A percentile compares a stretch with the other conserved stretches of the same genome.
Conservation (phyloP, 352 stramenopile species). For the Pythium insidiosum region DNA sequence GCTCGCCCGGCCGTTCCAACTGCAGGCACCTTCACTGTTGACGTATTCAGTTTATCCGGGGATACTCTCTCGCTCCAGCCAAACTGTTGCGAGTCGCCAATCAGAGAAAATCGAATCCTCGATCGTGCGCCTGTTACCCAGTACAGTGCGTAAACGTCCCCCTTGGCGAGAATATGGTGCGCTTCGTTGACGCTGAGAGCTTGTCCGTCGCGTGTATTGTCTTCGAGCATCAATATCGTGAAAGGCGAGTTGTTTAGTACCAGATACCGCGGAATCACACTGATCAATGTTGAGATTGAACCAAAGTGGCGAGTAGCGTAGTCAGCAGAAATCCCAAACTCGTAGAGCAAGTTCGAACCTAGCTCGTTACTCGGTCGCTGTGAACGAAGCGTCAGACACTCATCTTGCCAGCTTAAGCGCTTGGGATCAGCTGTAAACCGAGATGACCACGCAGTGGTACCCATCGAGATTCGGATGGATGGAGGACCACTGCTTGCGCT, state of each 20-base stretch:
- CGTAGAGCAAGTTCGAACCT: constrained; percentile 45
- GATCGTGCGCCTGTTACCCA: constrained; percentile 52
- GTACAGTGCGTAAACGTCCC: constrained; percentile 73
- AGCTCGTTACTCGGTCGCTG: not conserved
- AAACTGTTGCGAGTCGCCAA: constrained; percentile 33
- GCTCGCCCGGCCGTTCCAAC: constrained; percentile 18
- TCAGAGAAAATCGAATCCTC: constrained; percentile 44
- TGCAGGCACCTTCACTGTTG: constrained; percentile 41
- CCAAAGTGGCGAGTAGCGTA: constrained; percentile 78
- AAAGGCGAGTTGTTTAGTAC: constrained; percentile 57
- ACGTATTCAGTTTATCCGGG: constrained; percentile 35
- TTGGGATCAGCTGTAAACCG: constrained; percentile 65
- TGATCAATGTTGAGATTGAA: constrained; percentile 77
- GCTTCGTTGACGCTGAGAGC: constrained; percentile 27
- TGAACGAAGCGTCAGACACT: constrained; percentile 36
- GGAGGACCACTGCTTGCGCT: constrained; percentile 21
- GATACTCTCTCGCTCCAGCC: constrained; percentile 57
- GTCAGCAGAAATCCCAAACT: constrained; percentile 75
- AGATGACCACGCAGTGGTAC: constrained; percentile 52
- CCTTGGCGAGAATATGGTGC: constrained; percentile 62
- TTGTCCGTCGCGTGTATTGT: constrained; percentile 1
- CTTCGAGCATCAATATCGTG: constrained; percentile 64
- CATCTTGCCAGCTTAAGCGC: constrained; percentile 78
- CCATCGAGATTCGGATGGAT: constrained; percentile 47
- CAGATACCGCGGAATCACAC: constrained; percentile 74